Evolutionary conservation across 2,329 filamentous ascomycete species (phyloP).

Genomic region (Sporothrix phasma): DNA sequence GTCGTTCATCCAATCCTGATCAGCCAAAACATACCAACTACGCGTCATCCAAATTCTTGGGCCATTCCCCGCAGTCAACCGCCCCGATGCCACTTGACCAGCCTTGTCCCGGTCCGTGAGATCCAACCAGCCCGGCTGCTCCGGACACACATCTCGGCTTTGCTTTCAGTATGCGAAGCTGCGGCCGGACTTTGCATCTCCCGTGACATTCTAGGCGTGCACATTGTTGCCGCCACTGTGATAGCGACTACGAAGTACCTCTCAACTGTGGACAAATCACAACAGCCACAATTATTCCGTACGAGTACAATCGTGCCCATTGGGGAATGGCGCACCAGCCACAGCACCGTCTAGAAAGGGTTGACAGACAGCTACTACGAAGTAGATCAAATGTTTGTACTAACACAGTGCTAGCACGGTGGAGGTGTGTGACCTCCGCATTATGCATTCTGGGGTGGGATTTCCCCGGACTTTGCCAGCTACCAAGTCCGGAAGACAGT

Average conservation of each 20-base stretch:
- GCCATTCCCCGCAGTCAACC: slow-evolving; percentile 2
- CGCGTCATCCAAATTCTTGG: background rate
- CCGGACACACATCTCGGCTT: background rate
- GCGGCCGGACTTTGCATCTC: background rate
- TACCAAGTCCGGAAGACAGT: background rate
- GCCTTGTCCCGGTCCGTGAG: background rate
- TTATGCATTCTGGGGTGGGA: background rate
- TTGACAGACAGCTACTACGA: background rate
- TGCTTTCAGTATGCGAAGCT: no score
- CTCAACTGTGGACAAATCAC: background rate
- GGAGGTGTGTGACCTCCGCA: background rate
- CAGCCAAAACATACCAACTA: background rate
- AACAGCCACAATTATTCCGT: background rate
- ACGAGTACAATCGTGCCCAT: background rate
- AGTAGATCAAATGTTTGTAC: background rate
- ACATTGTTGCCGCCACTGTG: background rate
- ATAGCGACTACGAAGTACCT: background rate
- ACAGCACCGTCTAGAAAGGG: background rate
- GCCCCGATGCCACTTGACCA: background rate
- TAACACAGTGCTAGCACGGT: slow-evolving; percentile 1
- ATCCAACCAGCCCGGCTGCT: background rate
- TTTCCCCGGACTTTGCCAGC: background rate
- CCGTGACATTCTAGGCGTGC: background rate
- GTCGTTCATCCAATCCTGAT: background rate
- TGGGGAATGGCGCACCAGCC: background rate